These are phyloP conservation scores for Tulasnella sp. DNA, from an alignment of 768 basidiomycete genomes.

Conservation along the genomic window DNA sequence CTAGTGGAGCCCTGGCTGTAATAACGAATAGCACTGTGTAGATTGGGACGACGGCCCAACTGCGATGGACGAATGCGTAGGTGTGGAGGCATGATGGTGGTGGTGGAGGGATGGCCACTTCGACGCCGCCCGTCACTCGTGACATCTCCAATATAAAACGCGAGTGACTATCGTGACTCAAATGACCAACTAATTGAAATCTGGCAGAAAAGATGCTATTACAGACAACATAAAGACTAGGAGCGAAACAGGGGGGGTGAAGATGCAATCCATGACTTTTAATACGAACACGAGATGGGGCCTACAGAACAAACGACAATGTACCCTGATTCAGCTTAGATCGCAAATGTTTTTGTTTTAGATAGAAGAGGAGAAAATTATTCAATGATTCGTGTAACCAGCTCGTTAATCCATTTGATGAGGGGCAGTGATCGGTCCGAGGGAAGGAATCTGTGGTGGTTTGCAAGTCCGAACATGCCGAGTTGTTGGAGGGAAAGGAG, in stretches of 20 bases:
- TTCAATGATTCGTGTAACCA: conserved; percentile 32
- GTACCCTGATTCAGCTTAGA: neutral
- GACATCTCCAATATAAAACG: neutral
- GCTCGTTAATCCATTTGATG: conserved; percentile 66
- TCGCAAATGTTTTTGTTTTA: neutral
- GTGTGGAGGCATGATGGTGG: neutral
- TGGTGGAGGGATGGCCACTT: neutral
- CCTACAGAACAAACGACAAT: neutral
- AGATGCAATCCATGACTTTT: neutral
- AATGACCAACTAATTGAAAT: neutral
- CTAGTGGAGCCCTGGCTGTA: neutral
- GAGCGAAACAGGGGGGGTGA: neutral
- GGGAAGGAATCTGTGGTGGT: conserved; percentile 61
- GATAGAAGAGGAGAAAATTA: neutral
- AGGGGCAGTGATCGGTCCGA: conserved; percentile 43
- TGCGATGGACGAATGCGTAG: neutral
- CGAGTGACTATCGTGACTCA: neutral
- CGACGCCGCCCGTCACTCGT: neutral
- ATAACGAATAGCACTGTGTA: neutral
- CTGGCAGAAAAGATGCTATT: neutral
- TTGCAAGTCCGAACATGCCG: conserved; percentile 67
- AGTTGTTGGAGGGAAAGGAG: conserved; percentile 56
- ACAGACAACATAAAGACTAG: neutral
- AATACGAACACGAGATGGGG: neutral
- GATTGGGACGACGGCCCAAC: neutral